phyloP scores from a whole-genome alignment of 2,329 filamentous ascomycete genomes.

The Fusarium armeniacum region DNA sequence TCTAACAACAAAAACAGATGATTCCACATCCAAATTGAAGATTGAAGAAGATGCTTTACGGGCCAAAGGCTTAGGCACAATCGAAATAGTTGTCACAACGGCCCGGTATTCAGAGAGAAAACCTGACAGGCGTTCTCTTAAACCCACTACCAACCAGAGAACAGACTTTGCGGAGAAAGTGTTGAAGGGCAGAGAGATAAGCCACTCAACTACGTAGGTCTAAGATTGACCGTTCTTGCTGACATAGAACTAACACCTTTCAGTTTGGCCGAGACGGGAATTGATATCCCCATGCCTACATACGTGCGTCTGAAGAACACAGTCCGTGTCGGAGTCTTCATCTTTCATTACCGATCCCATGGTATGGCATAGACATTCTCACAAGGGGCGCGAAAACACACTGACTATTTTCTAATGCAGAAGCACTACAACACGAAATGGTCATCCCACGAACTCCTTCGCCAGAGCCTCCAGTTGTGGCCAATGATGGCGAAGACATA shows the following conservation, averaged over 20 bases:
- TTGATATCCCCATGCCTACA: neutral
- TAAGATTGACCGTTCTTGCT: too few relatives aligned
- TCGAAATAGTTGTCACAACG: too few relatives aligned
- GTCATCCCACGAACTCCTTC: constrained; percentile 43
- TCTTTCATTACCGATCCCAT: constrained; percentile 46
- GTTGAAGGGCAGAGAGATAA: constrained; percentile 49
- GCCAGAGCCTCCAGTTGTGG: neutral
- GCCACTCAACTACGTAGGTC: constrained; percentile 43
- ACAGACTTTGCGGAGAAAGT: constrained; percentile 41
- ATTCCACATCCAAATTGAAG: neutral
- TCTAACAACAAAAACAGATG: constrained; percentile 1
- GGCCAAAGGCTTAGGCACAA: constrained; percentile 29
- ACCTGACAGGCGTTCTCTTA: too few relatives aligned
- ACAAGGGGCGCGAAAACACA: fast-evolving
- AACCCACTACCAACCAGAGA: neutral
- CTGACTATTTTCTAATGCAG: constrained; percentile 23
- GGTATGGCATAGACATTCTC: constrained; percentile 13
- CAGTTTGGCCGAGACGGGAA: constrained; percentile 5
- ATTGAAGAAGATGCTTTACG: neutral
- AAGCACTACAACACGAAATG: constrained; percentile 40
- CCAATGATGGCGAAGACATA: neutral
- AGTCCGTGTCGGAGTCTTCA: neutral
- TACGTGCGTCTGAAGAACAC: fast-evolving
- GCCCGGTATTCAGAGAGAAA: fast-evolving
- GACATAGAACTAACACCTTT: fast-evolving